A percentile compares a stretch with the other conserved stretches of the same genome.
phyloP scores from a whole-genome alignment of 1,284 basidiomycete genomes.

The Cutaneotrichosporon mucoides region DNA sequence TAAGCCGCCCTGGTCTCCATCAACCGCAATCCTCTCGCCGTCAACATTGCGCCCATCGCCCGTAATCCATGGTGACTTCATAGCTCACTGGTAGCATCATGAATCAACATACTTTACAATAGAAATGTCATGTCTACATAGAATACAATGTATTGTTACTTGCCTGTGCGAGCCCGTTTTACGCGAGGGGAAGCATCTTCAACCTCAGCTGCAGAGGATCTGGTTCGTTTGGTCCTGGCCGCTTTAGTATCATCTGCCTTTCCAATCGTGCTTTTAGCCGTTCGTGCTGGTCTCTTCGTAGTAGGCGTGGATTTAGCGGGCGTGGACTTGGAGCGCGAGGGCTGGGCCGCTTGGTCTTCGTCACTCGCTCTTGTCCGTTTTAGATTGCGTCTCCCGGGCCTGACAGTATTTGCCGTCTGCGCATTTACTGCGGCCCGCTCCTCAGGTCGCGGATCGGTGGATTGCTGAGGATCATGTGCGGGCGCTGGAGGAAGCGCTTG shows the following conservation, averaged over 20 bases:
- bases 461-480: neutral
- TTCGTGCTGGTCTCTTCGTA: too few relatives aligned
- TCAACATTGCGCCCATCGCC: neutral
- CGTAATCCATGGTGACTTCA: neutral
- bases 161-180: neutral
- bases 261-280: too few relatives aligned
- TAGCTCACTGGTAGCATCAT: neutral
- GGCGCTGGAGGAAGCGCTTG: neutral
- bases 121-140: neutral
- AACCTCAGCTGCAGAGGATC: neutral
- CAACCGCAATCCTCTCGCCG: neutral
- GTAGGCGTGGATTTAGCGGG: too few relatives aligned
- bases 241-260: too few relatives aligned
- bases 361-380: neutral
- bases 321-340: too few relatives aligned
- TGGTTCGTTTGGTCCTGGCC: neutral
- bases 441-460: too few relatives aligned
- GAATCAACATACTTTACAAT: too few relatives aligned
- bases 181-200: neutral
- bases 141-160: neutral
- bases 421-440: too few relatives aligned
- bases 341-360: neutral
- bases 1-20: neutral
- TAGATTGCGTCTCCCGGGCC: too few relatives aligned
- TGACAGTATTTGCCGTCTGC: too few relatives aligned